phyloP scores from a whole-genome alignment of 768 basidiomycete genomes.

The Tulasnella sp. region DNA sequence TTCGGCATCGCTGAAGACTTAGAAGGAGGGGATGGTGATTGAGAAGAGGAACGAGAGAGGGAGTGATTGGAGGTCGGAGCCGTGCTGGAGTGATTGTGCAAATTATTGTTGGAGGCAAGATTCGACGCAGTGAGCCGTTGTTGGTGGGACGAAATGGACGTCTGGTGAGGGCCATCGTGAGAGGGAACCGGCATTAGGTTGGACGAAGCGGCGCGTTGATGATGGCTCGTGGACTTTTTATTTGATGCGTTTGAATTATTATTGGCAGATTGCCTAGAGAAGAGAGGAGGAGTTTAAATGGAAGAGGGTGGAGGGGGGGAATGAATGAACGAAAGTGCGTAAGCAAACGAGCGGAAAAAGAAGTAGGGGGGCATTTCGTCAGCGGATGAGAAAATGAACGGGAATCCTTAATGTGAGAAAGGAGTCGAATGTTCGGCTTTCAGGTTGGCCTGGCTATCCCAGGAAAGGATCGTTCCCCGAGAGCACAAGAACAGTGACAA shows the following conservation, averaged over 20 bases:
- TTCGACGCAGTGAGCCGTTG: constrained; percentile 19
- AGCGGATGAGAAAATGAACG: constrained; percentile 6
- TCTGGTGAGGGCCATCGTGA: constrained; percentile 14
- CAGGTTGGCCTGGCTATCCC: neutral
- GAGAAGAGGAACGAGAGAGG: constrained; percentile 46
- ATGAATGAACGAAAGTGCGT: neutral
- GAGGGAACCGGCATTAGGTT: constrained; percentile 4
- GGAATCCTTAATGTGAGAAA: constrained; percentile 23
- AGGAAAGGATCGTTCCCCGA: neutral
- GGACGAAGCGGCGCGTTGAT: constrained; percentile 19
- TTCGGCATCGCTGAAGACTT: constrained; percentile 44
- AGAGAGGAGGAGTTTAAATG: constrained; percentile 37
- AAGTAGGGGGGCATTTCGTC: neutral
- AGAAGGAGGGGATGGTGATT: constrained; percentile 61
- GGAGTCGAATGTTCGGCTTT: constrained; percentile 7
- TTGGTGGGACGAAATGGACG: constrained; percentile 3
- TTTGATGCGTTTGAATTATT: neutral
- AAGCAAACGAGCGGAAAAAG: constrained; percentile 3
- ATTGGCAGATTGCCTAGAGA: constrained; percentile 22
- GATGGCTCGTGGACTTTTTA: constrained; percentile 52
- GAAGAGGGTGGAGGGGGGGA: constrained; percentile 16
- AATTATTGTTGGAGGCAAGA: constrained; percentile 6
- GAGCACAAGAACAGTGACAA: neutral
- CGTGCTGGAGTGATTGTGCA: neutral
- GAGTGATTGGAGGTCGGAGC: constrained; percentile 11